Conservation (phyloP, 208 protist species). For the Leptomonas pyrrhocoris region DNA sequence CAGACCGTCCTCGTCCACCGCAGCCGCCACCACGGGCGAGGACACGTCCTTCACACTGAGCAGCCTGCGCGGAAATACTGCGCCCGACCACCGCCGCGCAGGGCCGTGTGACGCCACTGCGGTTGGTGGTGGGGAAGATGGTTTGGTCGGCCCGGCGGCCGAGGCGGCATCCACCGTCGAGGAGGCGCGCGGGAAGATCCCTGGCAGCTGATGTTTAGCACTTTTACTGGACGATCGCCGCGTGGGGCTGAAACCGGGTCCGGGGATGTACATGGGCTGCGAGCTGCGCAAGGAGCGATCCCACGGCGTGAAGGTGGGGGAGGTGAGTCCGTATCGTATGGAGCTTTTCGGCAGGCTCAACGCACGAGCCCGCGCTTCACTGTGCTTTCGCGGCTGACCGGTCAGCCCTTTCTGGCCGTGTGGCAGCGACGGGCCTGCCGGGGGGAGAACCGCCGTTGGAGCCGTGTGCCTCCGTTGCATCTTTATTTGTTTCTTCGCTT, state of each 20-base stretch:
- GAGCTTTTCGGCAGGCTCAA: slow-evolving; percentile 15
- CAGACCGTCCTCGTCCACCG: slow-evolving; percentile 9
- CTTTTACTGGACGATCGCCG: slow-evolving; percentile 9
- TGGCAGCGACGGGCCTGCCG: neutral
- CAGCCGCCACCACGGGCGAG: neutral
- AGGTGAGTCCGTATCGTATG: neutral
- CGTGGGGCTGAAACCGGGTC: neutral
- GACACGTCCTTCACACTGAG: neutral
- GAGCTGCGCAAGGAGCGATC: slow-evolving; percentile 26
- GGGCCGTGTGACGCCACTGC: neutral
- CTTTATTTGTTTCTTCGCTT: no score
- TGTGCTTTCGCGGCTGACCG: neutral
- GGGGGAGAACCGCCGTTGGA: neutral
- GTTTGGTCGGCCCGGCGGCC: neutral
- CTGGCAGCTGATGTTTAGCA: neutral
- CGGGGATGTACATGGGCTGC: slow-evolving; percentile 5
- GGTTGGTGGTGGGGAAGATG: neutral
- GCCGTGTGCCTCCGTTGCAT: slow-evolving; percentile 7
- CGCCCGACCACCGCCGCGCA: neutral
- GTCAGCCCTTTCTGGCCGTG: neutral
- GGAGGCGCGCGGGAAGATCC: neutral
- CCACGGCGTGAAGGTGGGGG: slow-evolving; percentile 19
- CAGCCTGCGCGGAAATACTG: neutral
- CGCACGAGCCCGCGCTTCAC: neutral
- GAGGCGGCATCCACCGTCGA: neutral